Base-by-base conservation (phyloP, 805 yeast genomes). In the Candida andamanensis region DNA sequence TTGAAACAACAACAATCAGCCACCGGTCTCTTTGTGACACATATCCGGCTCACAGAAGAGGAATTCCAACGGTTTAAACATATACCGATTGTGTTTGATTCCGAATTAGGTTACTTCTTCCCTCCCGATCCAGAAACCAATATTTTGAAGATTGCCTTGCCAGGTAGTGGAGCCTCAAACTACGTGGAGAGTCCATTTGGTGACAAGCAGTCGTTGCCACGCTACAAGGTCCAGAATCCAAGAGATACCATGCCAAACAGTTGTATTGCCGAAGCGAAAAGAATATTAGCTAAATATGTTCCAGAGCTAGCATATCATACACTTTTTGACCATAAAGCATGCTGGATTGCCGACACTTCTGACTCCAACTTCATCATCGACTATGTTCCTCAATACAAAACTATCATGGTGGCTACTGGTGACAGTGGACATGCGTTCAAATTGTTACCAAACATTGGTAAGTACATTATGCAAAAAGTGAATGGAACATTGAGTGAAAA, bases 81-180 rank as follows among this genome's bases (percentile, higher is more conserved):
- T 28, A 52, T 67, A 12, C 75, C 74, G 1, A 52, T 68, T 7
- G 60, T 69, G 16, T 67, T 67, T 46, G 57, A 64, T 36, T 49
- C 68, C 1, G 66, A 61, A 24, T 29, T 43, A 32, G 74, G 74
- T 0, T 69, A 67, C 35, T 66, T 63, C 45, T 69, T 69, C 49
- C 72, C 74, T 4, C 74, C 75, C 9, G 73, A 68, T 40, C 42
- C 49, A 6, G 52, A 52, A 1, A 52, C 60, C 1, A 55, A 47
- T 18, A 35, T 40, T n/a, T 28, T 60, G 44, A 69, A 69, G 39
- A 45, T 69, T 19, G 68, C 64, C 1, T 40, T 60, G 20, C 45
- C 54, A 9, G 46, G 43, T n/a, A 41, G 45, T 9, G 56, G 51
- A 36, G 52, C 59, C 5, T 39, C 43, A 22, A 49, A 60, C 35